These are phyloP conservation scores for Lotus japonicus DNA, from an alignment of 306 rosid genomes.

Conservation along the genomic window DNA sequence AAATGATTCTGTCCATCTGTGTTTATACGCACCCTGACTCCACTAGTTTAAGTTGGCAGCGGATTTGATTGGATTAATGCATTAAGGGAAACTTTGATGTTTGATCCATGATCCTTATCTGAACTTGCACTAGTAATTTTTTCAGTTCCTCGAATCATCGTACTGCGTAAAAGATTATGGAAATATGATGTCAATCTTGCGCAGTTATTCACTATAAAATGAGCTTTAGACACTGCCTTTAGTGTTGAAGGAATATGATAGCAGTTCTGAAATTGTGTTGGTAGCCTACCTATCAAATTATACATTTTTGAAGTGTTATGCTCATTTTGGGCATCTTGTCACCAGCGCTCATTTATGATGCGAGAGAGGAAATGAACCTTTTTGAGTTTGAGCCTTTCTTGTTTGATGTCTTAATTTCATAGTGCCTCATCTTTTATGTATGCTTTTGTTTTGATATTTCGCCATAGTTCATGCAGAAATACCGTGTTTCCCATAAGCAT, in stretches of 20 bases:
- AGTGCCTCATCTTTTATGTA: not conserved
- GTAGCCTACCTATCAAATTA: not conserved
- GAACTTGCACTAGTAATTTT: not conserved
- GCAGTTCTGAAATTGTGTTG: not conserved
- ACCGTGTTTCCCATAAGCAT: not conserved
- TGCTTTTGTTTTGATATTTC: not conserved
- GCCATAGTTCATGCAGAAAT: conserved; percentile 1
- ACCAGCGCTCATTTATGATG: not conserved
- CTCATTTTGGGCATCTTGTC: not conserved
- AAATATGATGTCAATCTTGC: not conserved
- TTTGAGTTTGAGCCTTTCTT: not conserved
- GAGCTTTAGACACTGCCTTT: not conserved
- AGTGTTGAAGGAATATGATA: not conserved
- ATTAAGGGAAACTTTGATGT: not conserved
- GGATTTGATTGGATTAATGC: not conserved
- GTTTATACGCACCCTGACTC: not conserved
- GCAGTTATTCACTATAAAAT: not conserved
- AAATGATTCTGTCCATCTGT: not conserved
- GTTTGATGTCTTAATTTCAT: not conserved
- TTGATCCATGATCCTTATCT: not conserved
- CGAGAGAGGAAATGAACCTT: not conserved
- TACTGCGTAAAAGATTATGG: not conserved
- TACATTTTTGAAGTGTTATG: not conserved
- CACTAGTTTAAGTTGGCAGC: not conserved
- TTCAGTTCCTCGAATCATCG: not conserved